Base-by-base conservation (phyloP, 345 rosid genomes). In the Lepidium africanum region DNA sequence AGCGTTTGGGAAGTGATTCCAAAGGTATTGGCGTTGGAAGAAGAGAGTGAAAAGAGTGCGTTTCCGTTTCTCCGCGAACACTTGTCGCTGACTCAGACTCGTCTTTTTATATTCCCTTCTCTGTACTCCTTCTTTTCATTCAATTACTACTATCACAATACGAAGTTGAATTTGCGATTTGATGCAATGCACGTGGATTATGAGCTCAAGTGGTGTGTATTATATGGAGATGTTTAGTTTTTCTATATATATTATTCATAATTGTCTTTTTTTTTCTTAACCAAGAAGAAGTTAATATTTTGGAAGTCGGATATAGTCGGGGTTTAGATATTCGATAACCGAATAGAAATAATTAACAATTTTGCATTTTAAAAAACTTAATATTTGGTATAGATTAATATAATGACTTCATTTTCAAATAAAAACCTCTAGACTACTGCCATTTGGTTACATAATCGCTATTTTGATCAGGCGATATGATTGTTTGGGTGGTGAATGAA, bases 1-100 rank as follows among this genome's bases (percentile, higher is more conserved):
- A 71, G 35, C 32, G 63, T 63, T 71, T 15, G 64, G 69, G 63
- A 71, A 15, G 57, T 27, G 85, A 89, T 85, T 87, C 98, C 95
- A 82, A 85, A 73, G 83, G 77, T 71, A 58, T 86, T 85, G 96
- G 92, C 79, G 55, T 53, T 43, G 57, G 75, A 10, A 0, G 39
- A 53, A 71, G 62, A 38, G 65, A 59, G 33, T 47, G 55, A 55
- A 27, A 21, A 43, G 42, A 35, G 54, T 77, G 88, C 98, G 95
- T 92, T 83, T 92, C 95, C 91, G 95, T 82, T 87, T 92, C 82
- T 92, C 95, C 96, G 98, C 98, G 75, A 53, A 80, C 81, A 86
- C 83, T 77, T 78, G 75, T 82, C 75, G 65, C 87, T 81, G 76
- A 72, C 76, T 72, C 71, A 72, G 50, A 63, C 70, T 72, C 70